Conservation (phyloP, 1,284 basidiomycete species). For the Vanrija pseudolonga region DNA sequence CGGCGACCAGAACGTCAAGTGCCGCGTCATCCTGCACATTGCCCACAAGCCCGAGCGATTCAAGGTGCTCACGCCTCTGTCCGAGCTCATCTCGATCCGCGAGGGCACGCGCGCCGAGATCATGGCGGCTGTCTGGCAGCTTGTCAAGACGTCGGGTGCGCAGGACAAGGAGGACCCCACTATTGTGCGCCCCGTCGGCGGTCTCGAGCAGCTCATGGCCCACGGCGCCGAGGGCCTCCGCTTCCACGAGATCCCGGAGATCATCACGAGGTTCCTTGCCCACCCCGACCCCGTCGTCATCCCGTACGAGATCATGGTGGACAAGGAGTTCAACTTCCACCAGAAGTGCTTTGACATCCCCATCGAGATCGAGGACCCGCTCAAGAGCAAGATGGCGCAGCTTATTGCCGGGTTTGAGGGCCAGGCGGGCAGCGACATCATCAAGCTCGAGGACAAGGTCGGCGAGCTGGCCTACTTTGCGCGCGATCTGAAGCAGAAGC, state of each 20-base stretch:
- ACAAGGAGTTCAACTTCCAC: slow-evolving; percentile 44
- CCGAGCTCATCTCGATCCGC: slow-evolving; percentile 69
- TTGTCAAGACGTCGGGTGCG: slow-evolving; percentile 79
- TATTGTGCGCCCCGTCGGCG: slow-evolving; percentile 70
- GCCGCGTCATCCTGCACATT: slow-evolving; percentile 74
- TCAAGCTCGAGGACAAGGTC: slow-evolving; percentile 84
- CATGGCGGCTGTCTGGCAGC: slow-evolving; percentile 84
- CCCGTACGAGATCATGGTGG: slow-evolving; percentile 58
- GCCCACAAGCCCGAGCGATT: slow-evolving; percentile 84
- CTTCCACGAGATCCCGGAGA: slow-evolving; percentile 81
- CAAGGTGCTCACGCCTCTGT: slow-evolving; percentile 75
- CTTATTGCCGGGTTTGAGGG: slow-evolving; percentile 70
- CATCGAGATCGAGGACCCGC: slow-evolving; percentile 78
- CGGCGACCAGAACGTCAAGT: slow-evolving; percentile 72
- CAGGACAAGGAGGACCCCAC: slow-evolving; percentile 87
- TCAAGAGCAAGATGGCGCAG: slow-evolving; percentile 70
- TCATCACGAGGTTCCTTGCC: slow-evolving; percentile 73
- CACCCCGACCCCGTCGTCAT: slow-evolving; percentile 80
- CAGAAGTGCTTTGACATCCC: slow-evolving; percentile 79
- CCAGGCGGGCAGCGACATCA: slow-evolving; percentile 61
- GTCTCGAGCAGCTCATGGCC: slow-evolving; percentile 56
- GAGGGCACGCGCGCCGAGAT: slow-evolving; percentile 82
- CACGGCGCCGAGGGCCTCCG: slow-evolving; percentile 60
- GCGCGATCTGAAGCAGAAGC: slow-evolving; percentile 78
- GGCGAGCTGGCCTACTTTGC: slow-evolving; percentile 73